phyloP scores from a whole-genome alignment of 805 yeast genomes.

The Candida boidinii region DNA sequence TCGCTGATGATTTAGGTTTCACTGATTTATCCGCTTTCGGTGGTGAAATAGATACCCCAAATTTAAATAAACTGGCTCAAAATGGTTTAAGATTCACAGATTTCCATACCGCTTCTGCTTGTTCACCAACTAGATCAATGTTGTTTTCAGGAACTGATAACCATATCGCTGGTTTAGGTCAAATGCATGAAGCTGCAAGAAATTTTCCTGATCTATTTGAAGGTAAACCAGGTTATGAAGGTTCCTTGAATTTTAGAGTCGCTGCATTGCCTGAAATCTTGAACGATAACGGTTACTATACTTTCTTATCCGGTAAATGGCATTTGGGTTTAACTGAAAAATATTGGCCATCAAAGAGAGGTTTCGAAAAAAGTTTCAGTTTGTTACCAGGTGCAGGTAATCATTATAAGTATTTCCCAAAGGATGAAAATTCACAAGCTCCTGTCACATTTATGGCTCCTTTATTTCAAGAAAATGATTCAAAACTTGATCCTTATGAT shows the following conservation, averaged over 20 bases:
- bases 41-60: slow-evolving; percentile 50
- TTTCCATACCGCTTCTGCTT: slow-evolving; percentile 57
- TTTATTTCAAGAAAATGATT: slow-evolving; percentile 31
- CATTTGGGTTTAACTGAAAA: slow-evolving; percentile 42
- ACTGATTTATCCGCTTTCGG: slow-evolving; percentile 49
- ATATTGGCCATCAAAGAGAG: slow-evolving; percentile 40
- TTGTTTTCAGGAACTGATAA: slow-evolving; percentile 53
- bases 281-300: slow-evolving; percentile 39
- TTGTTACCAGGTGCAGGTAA: slow-evolving; percentile 52
- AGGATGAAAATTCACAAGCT: slow-evolving; percentile 23
- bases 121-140: slow-evolving; percentile 59
- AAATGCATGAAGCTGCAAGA: slow-evolving; percentile 41
- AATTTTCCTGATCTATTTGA: slow-evolving; percentile 28
- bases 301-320: slow-evolving; percentile 53
- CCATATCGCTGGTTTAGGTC: slow-evolving; percentile 53
- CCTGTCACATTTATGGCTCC: slow-evolving; percentile 29
- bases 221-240: slow-evolving; percentile 48
- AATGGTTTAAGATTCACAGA: slow-evolving; percentile 44
- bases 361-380: slow-evolving; percentile 42
- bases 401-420: slow-evolving; percentile 39
- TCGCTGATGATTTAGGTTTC: slow-evolving; percentile 57
- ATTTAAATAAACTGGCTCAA: slow-evolving; percentile 33
- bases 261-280: slow-evolving; percentile 47
- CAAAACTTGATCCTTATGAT: slow-evolving; percentile 24
- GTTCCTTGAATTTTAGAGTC: slow-evolving; percentile 40